A percentile compares a stretch with the other conserved stretches of the same genome.
Conservation (phyloP, 176 grass and related monocot genomes). For the Musa troglodytarum region DNA sequence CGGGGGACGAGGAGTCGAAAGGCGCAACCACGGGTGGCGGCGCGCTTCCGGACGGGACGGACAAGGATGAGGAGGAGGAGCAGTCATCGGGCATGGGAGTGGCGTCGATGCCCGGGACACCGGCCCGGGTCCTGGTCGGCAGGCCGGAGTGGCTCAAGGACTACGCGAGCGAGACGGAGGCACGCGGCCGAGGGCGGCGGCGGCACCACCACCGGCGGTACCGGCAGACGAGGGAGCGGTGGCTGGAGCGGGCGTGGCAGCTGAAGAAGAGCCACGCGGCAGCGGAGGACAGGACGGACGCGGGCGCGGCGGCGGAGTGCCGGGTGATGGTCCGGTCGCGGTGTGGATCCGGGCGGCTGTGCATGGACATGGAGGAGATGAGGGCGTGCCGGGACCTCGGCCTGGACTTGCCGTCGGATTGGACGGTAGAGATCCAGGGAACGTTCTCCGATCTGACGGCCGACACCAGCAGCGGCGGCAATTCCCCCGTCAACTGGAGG, state of each 20-base stretch:
- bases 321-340: constrained; percentile 10
- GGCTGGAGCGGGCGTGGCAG: constrained; percentile 57
- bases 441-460: constrained; percentile 7
- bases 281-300: constrained; percentile 5
- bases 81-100: neutral
- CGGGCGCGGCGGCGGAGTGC: constrained; percentile 14
- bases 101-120: constrained; percentile 8
- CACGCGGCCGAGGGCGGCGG: neutral
- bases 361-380: constrained; percentile 76
- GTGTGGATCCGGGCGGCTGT: constrained; percentile 17
- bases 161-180: too few relatives aligned
- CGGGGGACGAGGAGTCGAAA: constrained; percentile 17
- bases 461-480: neutral
- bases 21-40: neutral
- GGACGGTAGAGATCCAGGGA: constrained; percentile 23
- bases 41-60: neutral
- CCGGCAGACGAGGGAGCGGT: constrained; percentile 42
- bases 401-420: constrained; percentile 44
- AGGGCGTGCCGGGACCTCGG: constrained; percentile 65
- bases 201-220: neutral
- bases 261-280: constrained; percentile 37
- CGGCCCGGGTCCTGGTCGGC: neutral
- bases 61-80: neutral
- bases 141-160: neutral
- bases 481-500: constrained; percentile 19